A percentile compares a stretch with the other conserved stretches of the same genome.
These are phyloP conservation scores for Suillus americanus DNA, from an alignment of 768 basidiomycete species.

Conservation along the genomic window DNA sequence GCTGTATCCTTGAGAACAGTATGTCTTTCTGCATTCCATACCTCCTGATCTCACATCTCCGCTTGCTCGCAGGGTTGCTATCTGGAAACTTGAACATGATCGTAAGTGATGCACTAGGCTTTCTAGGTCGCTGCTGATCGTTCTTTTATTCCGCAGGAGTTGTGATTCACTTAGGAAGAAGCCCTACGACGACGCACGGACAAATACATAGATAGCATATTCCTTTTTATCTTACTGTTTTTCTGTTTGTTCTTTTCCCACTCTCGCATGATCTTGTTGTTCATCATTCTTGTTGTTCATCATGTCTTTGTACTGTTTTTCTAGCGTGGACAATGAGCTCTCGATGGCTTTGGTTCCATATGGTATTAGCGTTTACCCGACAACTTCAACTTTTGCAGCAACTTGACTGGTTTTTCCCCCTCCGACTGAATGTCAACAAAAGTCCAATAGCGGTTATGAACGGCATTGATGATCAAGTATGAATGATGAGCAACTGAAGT, in stretches of 20 bases:
- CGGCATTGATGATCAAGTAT: background rate
- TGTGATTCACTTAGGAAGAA: background rate
- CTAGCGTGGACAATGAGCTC: background rate
- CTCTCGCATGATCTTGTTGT: background rate
- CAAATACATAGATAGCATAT: background rate
- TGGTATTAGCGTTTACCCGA: background rate
- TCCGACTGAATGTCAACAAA: background rate
- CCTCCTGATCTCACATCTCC: constrained; percentile 16
- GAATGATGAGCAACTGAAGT: background rate
- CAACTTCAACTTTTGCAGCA: background rate
- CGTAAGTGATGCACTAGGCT: constrained; percentile 34
- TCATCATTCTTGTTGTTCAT: background rate
- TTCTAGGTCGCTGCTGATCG: background rate
- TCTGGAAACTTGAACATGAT: constrained; percentile 79
- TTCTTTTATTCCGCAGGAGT: background rate
- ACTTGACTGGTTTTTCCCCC: background rate
- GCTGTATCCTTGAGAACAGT: constrained; percentile 70
- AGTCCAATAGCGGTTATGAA: background rate
- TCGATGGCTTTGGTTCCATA: background rate
- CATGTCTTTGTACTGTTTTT: background rate
- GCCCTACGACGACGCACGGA: background rate
- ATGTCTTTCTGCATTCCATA: constrained; percentile 15
- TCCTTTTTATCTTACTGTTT: background rate
- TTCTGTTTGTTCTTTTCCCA: background rate
- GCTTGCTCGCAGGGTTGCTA: constrained; percentile 47